These are phyloP conservation scores for Lichtheimia ornata DNA, from an alignment of 371 early-diverging fungal species.

Conservation along the genomic window DNA sequence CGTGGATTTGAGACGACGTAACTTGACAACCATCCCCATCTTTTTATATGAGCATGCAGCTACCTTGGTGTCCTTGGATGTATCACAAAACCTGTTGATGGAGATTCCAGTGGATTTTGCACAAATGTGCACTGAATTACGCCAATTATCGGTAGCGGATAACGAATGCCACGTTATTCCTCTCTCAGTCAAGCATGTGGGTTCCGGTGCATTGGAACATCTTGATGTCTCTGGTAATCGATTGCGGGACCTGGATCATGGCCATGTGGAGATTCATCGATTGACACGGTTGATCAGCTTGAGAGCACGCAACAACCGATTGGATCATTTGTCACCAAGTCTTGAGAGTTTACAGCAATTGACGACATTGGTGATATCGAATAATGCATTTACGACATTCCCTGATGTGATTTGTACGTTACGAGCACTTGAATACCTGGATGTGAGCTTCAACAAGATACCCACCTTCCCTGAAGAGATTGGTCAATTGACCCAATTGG, in stretches of 20 bases:
- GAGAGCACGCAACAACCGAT: conserved; percentile 71
- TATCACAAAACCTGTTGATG: conserved; percentile 72
- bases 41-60: conserved; percentile 70
- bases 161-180: conserved; percentile 70
- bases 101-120: conserved; percentile 77
- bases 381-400: conserved; percentile 73
- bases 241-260: conserved; percentile 59
- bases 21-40: conserved; percentile 77
- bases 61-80: conserved; percentile 64
- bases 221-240: conserved; percentile 82
- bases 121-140: conserved; percentile 65
- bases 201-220: conserved; percentile 47
- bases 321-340: conserved; percentile 64
- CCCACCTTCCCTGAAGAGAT: conserved; percentile 73
- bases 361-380: conserved; percentile 70
- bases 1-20: conserved; percentile 66
- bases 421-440: conserved; percentile 64
- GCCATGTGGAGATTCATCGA: conserved; percentile 50
- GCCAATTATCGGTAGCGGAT: conserved; percentile 67
- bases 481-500: conserved; percentile 61
- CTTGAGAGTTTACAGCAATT: conserved; percentile 59
- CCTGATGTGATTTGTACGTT: conserved; percentile 66
- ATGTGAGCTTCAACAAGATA: conserved; percentile 86
- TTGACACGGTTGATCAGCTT: conserved; percentile 61
- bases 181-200: conserved; percentile 54